These are phyloP conservation scores for Colletotrichum sp. DNA, from an alignment of 2,329 filamentous ascomycete species.

Conservation along the genomic window DNA sequence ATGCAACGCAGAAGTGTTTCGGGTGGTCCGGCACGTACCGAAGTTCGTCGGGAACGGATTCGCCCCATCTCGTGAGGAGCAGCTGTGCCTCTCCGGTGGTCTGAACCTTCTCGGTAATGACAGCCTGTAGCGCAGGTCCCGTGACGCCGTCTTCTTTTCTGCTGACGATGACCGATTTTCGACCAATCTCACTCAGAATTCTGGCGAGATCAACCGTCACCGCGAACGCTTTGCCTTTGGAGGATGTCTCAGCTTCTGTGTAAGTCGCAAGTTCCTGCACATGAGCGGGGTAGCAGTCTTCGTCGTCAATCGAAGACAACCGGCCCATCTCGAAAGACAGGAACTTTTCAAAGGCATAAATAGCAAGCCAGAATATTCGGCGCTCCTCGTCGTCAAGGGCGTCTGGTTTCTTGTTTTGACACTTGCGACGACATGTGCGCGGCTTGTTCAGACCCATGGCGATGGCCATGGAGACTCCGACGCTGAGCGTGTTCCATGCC, in stretches of 20 bases:
- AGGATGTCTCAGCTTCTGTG: not conserved
- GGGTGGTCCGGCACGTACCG: not conserved
- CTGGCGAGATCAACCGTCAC: constrained; percentile 1
- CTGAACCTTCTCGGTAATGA: constrained; percentile 9
- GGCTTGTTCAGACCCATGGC: constrained; percentile 28
- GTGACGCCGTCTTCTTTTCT: not conserved
- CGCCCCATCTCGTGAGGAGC: constrained; percentile 13
- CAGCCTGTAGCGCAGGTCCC: not conserved
- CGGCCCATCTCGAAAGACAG: constrained; percentile 13
- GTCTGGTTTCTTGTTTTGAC: not conserved
- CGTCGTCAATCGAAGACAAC: constrained; percentile 7
- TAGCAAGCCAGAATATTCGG: not conserved
- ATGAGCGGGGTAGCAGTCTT: not conserved
- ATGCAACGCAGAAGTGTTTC: not conserved
- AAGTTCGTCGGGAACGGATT: constrained; percentile 11
- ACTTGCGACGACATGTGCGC: not conserved
- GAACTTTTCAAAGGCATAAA: constrained; percentile 9
- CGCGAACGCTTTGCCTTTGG: not conserved
- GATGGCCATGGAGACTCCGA: constrained; percentile 27
- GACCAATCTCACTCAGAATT: constrained; percentile 9
- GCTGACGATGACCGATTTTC: constrained; percentile 6
- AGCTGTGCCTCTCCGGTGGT: constrained; percentile 11
- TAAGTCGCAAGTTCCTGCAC: not conserved
- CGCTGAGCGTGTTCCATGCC: constrained; percentile 27
- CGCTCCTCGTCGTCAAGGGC: not conserved